Evolutionary conservation across 2,329 filamentous ascomycete genomes (phyloP), one percentile per base, ranked within the genome.

Genomic region (Cladosporium velox): DNA sequence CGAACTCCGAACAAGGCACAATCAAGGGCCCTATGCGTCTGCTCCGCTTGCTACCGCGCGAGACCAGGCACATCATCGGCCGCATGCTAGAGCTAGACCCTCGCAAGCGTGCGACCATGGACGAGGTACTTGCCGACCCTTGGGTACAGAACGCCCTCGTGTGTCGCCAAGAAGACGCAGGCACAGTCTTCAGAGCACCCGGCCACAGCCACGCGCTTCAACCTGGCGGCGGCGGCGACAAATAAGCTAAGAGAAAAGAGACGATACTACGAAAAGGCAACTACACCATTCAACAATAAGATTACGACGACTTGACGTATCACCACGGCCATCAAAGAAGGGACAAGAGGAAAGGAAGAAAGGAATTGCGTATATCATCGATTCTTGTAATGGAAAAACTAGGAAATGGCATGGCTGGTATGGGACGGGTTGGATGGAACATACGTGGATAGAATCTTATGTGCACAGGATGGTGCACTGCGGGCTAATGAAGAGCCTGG

Each of bases 21-120:
- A 96, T 99, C 72, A 92, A 93, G 74, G 95, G 95, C 0, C 95
- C 95, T 2, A 96, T 94, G 91, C 87, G 95, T 57, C 86, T 99
- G 52, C 82, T 99, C 34, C 88, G 95, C 51, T 83, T 98, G 41
- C 83, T 99, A 11, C 95, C 95, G 0, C 86, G 94, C 67, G 95
- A 98, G 79, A 96, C 90, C 70, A 85, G 95, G 61, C 90, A 94
- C 75, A 93, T 99, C 69, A 90, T 99, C 65, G 90, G 92, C 54
- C 86, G 91, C 66, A 99, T 99, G 95, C 86, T 99, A 41, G 92
- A 95, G 74, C 85, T 97, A 60, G 88, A 97, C 73, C 92, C 93
- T 0, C 90, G 87, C 75, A 90, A 90, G 70, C 87, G 95, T 65
- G 94, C 93, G 2, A 91, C 87, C 2, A 90, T 99, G 82, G 85